phyloP scores from a whole-genome alignment of 73 alveolate species.

The Blepharisma stoltei region DNA sequence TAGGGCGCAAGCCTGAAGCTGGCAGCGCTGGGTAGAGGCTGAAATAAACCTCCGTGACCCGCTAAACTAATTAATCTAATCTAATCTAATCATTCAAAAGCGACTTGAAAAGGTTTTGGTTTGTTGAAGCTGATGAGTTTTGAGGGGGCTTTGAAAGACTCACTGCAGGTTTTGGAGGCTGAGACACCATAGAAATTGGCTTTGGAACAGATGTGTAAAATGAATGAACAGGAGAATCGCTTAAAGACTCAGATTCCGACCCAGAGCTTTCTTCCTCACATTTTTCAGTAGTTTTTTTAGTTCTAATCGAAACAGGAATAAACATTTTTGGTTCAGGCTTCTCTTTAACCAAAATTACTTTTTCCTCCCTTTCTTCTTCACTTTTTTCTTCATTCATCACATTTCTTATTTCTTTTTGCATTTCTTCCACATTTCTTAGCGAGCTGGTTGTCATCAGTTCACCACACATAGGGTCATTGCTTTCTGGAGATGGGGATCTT shows the following conservation, averaged over 20 bases:
- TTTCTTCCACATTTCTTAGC: neutral
- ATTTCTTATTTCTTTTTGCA: neutral
- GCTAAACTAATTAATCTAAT: too few species aligned
- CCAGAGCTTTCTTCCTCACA: neutral
- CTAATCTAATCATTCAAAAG: neutral
- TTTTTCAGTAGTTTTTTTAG: neutral
- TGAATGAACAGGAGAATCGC: neutral
- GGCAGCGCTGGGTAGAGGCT: too few species aligned
- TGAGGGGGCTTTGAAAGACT: neutral
- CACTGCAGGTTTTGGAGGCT: neutral
- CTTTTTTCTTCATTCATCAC: too few species aligned
- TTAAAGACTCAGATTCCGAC: neutral
- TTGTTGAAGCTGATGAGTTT: neutral
- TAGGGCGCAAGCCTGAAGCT: too few species aligned
- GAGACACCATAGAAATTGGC: too few species aligned
- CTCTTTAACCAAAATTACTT: neutral
- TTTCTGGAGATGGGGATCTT: constrained; percentile 28
- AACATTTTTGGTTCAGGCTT: neutral
- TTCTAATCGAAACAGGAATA: neutral
- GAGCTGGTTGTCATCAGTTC: constrained; percentile 5
- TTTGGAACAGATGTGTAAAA: too few species aligned
- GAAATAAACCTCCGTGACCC: too few species aligned
- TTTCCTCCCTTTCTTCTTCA: too few species aligned
- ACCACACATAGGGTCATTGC: constrained; percentile 18
- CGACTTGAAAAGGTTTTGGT: constrained; percentile 7